Evolutionary conservation across 345 rosid genomes (phyloP), one percentile per base, ranked within the genome.

Genomic region (Kernera saxatilis): DNA sequence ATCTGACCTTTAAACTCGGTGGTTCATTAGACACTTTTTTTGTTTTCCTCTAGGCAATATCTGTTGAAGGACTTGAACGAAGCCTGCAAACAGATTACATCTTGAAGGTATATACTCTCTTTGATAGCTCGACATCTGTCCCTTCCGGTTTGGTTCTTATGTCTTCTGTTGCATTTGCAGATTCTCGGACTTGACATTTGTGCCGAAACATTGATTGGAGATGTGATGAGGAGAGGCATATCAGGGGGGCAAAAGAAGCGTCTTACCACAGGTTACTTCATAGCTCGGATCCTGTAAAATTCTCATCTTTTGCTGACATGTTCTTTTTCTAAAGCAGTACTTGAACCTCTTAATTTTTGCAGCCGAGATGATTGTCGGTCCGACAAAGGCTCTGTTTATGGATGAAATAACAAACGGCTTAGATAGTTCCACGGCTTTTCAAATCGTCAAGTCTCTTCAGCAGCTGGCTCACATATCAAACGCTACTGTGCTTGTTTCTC

Each of bases 221-320:
- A 87, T 76, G 89, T 81, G 62, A 87, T 91, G 92, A 11, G 82
- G 25, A 79, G 95, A 78, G 97, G 97, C 10, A 79, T 91, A 64
- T 91, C 97, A 19, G 97, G 97, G 26, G 93, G 95, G 3, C 91
- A 91, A 73, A 86, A 76, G 81, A 91, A 88, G 65, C 91, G 97
- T 60, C 84, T 88, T 21, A 91, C 97, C 17, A 88, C 93, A 21
- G 97, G 96, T 86, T 56, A 29, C 11, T 52, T 15, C 21, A 64
- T 50, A 49, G 43, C 67, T 57, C 22, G 4, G 3, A 22, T 41
- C 45, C 7, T 57, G 11, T 64, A 41, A 71, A 23, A 22, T 5
- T 7, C 22, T 36, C 41, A 63, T 43, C 9, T 57, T 44, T 74
- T 48, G 19, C 64, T 61, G 51, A 21, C 30, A 54, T 64, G 63